These are phyloP conservation scores for Solanum sparsipilum DNA, from an alignment of 257 asterid species.

Conservation along the genomic window DNA sequence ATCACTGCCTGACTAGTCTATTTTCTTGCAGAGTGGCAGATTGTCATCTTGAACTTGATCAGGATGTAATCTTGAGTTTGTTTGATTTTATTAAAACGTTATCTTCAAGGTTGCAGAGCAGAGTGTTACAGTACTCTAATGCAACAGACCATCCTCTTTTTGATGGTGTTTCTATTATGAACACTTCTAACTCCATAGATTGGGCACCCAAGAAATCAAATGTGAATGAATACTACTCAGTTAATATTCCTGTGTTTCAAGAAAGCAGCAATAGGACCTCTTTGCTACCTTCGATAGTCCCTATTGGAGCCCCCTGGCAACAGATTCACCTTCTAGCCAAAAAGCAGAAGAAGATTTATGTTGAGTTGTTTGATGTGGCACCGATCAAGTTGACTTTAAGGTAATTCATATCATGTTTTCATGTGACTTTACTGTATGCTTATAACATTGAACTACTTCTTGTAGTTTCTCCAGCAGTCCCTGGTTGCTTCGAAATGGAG, in stretches of 20 bases:
- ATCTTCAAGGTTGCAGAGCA: constrained; percentile 52
- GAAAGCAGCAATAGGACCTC: constrained; percentile 24
- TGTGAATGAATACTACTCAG: constrained; percentile 21
- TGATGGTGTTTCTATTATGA: not conserved
- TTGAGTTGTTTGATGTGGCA: constrained; percentile 75
- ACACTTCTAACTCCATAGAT: constrained; percentile 8
- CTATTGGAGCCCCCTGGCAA: constrained; percentile 99
- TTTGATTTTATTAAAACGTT: constrained; percentile 57
- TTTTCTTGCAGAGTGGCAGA: constrained; percentile 66
- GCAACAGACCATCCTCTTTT: constrained; percentile 38
- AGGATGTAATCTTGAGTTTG: constrained; percentile 65
- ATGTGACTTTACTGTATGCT: not conserved
- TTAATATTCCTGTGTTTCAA: constrained; percentile 16
- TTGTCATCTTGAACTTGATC: constrained; percentile 84
- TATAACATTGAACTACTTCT: constrained; percentile 17
- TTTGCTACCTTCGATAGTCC: constrained; percentile 50
- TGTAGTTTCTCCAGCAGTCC: constrained; percentile 95
- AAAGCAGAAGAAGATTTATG: constrained; percentile 76
- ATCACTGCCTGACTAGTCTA: constrained; percentile 7
- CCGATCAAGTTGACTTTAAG: constrained; percentile 79
- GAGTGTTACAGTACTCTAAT: constrained; percentile 32
- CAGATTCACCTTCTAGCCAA: constrained; percentile 60
- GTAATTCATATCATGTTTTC: constrained; percentile 15
- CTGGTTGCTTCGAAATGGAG: constrained; percentile 84
- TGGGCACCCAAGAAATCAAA: constrained; percentile 15